These are phyloP conservation scores for Nakazawaea sp. DNA, from an alignment of 805 yeast species.

Conservation along the genomic window DNA sequence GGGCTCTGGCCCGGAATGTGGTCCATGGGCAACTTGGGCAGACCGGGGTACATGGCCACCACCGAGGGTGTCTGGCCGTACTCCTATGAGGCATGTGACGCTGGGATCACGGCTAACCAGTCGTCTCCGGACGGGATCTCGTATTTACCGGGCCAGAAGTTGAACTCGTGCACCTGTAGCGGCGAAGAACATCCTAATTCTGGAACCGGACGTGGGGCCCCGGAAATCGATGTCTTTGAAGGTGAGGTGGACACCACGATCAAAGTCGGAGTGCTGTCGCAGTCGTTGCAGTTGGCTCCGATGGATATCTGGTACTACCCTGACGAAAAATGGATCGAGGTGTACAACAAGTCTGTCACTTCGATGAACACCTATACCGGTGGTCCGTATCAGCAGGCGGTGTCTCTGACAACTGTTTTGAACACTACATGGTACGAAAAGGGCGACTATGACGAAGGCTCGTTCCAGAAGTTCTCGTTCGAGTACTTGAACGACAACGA, in stretches of 20 bases:
- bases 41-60: constrained; percentile 42
- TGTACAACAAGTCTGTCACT: constrained; percentile 32
- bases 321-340: constrained; percentile 36
- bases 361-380: constrained; percentile 41
- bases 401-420: constrained; percentile 37
- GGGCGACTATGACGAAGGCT: constrained; percentile 21
- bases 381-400: constrained; percentile 45
- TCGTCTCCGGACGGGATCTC: constrained; percentile 41
- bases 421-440: constrained; percentile 38
- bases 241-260: constrained; percentile 30
- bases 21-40: constrained; percentile 41
- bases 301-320: constrained; percentile 46
- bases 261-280: constrained; percentile 37
- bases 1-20: constrained; percentile 49
- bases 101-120: constrained; percentile 44
- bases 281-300: constrained; percentile 45
- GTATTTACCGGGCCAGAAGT: constrained; percentile 38
- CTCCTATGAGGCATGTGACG: constrained; percentile 39
- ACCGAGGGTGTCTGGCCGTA: constrained; percentile 49
- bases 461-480: constrained; percentile 36
- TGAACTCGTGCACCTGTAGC: constrained; percentile 36
- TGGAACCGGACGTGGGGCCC: constrained; percentile 45
- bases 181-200: constrained; percentile 40
- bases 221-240: constrained; percentile 44
- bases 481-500: constrained; percentile 33